Conservation (phyloP, 1,284 basidiomycete genomes). For the Papiliotrema nemorosa region DNA sequence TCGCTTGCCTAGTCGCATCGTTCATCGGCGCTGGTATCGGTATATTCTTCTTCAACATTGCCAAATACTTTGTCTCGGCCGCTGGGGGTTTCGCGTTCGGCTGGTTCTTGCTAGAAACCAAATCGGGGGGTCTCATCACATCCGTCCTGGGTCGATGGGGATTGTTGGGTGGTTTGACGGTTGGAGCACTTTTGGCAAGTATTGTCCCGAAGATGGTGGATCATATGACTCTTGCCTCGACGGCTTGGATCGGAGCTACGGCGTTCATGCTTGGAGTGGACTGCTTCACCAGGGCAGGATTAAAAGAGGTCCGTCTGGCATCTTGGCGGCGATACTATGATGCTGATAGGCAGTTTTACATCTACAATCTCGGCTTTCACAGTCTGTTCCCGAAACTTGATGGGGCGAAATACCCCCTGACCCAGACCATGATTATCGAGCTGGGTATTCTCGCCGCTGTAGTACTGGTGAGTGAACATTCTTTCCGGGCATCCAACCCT, state of each 20-base stretch:
- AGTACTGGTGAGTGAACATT: conserved; percentile 37
- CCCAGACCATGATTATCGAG: conserved; percentile 89
- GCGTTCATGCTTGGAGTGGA: conserved; percentile 89
- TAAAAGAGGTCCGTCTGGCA: conserved; percentile 66
- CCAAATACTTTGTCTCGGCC: conserved; percentile 78
- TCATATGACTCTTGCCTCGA: conserved; percentile 74
- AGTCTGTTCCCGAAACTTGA: conserved; percentile 71
- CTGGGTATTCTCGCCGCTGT: conserved; percentile 79
- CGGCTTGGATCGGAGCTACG: conserved; percentile 75
- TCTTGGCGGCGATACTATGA: neutral
- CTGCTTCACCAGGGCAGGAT: conserved; percentile 82
- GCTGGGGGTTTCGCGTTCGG: conserved; percentile 85
- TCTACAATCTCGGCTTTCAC: conserved; percentile 79
- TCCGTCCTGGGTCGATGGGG: conserved; percentile 76
- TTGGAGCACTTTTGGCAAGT: conserved; percentile 60
- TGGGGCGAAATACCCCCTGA: conserved; percentile 74
- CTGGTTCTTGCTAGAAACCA: conserved; percentile 81
- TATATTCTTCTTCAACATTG: conserved; percentile 81
- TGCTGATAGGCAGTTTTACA: conserved; percentile 62
- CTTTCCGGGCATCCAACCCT: neutral
- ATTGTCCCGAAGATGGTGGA: conserved; percentile 65
- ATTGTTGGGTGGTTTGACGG: conserved; percentile 63
- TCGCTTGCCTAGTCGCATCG: conserved; percentile 74
- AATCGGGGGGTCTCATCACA: conserved; percentile 73
- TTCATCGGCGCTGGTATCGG: conserved; percentile 76